These are phyloP conservation scores for Hymenotorrendiella dingleyae DNA, from an alignment of 2,329 filamentous ascomycete species.

Conservation along the genomic window DNA sequence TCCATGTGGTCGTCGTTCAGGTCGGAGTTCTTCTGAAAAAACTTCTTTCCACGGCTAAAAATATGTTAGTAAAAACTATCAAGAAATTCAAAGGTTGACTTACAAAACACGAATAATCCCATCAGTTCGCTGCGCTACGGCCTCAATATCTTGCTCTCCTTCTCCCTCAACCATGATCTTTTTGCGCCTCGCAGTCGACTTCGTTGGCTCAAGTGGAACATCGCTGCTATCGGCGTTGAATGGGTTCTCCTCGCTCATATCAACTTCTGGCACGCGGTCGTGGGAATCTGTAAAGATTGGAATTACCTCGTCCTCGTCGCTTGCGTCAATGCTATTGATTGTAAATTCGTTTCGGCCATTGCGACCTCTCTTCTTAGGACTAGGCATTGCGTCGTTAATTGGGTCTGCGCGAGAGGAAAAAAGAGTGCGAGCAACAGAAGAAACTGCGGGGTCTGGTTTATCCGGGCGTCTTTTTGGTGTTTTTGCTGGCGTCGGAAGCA, in stretches of 20 bases:
- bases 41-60: conserved; percentile 68
- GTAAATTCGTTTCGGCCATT: conserved; percentile 52
- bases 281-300: conserved; percentile 74
- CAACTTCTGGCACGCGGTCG: conserved; percentile 66
- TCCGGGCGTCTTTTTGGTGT: conserved; percentile 56
- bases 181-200: conserved; percentile 50
- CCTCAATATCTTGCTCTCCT: conserved; percentile 35
- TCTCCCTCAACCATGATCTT: conserved; percentile 47
- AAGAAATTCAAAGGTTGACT: conserved; percentile 36
- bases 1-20: conserved; percentile 13
- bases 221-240: conserved; percentile 51
- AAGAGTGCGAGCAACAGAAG: conserved; percentile 53
- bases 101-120: conserved; percentile 75
- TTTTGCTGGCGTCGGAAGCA: conserved; percentile 74
- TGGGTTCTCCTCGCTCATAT: conserved; percentile 63
- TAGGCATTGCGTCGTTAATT: conserved; percentile 52
- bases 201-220: conserved; percentile 37
- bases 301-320: conserved; percentile 52
- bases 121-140: conserved; percentile 63
- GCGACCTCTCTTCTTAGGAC: conserved; percentile 50
- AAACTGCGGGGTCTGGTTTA: conserved; percentile 45
- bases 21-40: conserved; percentile 56
- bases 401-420: conserved; percentile 42
- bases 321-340: conserved; percentile 52
- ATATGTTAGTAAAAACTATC: conserved; percentile 23